Percentiles rank a stretch among this genome's conserved stretches.
Conservation (phyloP, 306 rosid species). For the Cicer chorassanicum region DNA sequence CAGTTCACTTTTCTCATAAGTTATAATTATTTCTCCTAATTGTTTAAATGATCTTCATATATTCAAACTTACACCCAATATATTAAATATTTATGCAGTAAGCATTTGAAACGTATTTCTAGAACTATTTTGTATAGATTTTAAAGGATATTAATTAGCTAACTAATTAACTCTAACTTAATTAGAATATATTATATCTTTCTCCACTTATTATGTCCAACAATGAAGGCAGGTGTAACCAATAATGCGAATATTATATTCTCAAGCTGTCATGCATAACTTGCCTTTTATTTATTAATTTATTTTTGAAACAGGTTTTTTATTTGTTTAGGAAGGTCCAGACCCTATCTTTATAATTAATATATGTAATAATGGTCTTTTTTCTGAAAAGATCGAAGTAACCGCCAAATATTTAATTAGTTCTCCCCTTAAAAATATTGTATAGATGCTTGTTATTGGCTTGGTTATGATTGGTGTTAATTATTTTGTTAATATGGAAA, state of each 20-base stretch:
- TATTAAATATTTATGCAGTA: no score
- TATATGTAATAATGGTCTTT: conserved; percentile 10
- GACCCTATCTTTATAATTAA: neutral
- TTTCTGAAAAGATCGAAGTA: conserved; percentile 21
- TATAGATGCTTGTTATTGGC: conserved; percentile 13
- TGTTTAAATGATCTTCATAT: no score
- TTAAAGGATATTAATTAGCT: conserved; percentile 11
- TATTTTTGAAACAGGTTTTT: no score
- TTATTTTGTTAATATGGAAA: conserved; percentile 2
- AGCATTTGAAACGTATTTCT: no score
- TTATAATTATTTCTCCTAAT: no score
- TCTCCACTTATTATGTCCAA: no score
- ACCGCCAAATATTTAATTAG: conserved; percentile 14
- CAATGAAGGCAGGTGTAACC: neutral
- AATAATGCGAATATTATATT: conserved; percentile 26
- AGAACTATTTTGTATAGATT: no score
- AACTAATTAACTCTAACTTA: neutral
- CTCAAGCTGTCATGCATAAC: conserved; percentile 33
- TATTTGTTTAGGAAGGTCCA: conserved; percentile 14
- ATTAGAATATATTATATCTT: no score
- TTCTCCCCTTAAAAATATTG: conserved; percentile 2
- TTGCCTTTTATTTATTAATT: no score
- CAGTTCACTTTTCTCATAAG: no score
- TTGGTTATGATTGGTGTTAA: conserved; percentile 30
- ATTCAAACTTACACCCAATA: no score